A percentile compares a stretch with the other conserved stretches of the same genome.
phyloP scores from a whole-genome alignment of 73 alveolate species.

The Tetrahymena borealis region DNA sequence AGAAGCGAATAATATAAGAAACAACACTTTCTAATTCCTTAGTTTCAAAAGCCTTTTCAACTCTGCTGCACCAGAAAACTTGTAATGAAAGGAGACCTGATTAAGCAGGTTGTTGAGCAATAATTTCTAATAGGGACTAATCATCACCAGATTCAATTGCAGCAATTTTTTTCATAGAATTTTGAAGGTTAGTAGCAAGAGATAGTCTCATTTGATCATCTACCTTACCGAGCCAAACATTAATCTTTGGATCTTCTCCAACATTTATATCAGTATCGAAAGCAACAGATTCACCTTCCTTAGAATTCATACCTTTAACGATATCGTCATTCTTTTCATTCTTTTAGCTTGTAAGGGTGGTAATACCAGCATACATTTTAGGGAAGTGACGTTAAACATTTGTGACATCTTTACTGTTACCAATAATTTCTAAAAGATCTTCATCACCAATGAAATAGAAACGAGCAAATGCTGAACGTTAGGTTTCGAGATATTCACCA shows the following conservation, averaged over 20 bases:
- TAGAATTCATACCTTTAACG: conserved; percentile 87
- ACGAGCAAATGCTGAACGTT: conserved; percentile 98
- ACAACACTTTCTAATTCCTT: conserved; percentile 76
- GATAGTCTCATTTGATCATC: conserved; percentile 91
- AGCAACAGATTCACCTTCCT: conserved; percentile 98
- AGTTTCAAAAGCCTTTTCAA: conserved; percentile 72
- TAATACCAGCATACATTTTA: conserved; percentile 97
- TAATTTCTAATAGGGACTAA: conserved; percentile 80
- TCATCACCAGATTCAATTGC: conserved; percentile 41
- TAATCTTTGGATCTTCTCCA: conserved; percentile 97
- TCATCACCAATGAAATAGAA: conserved; percentile 99
- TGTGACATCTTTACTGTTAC: conserved; percentile 96
- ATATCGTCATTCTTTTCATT: conserved; percentile 62
- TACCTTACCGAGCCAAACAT: conserved; percentile 97
- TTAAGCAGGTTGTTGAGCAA: conserved; percentile 94
- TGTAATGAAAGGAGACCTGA: conserved; percentile 86
- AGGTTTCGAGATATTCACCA: conserved; percentile 98
- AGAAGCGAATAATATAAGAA: conserved; percentile 73
- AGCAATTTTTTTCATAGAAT: conserved; percentile 74
- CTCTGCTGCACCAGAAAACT: conserved; percentile 90
- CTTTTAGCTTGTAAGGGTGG: conserved; percentile 43
- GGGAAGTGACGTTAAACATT: conserved; percentile 98
- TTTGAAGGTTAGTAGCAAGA: conserved; percentile 83
- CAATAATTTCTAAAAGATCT: conserved; percentile 96
- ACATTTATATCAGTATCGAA: conserved; percentile 76